Percentiles rank a stretch among this genome's conserved stretches.
Conservation (phyloP, 106 monocot species). For the Posidonia australis region DNA sequence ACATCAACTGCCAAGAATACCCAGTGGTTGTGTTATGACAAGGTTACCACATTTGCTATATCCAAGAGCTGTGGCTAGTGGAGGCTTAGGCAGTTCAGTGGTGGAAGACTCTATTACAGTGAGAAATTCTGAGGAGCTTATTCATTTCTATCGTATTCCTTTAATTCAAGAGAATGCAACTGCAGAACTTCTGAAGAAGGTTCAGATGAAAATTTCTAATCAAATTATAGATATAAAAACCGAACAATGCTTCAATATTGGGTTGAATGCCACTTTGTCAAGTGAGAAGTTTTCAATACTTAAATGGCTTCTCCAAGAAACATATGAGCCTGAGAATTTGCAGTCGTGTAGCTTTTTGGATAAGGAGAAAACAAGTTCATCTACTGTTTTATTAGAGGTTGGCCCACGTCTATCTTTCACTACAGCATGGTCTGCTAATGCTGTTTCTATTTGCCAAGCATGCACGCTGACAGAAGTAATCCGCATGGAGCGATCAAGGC, state of each 20-base stretch:
- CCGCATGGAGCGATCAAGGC: conserved; percentile 75
- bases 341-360: conserved; percentile 50
- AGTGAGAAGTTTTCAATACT: conserved; percentile 52
- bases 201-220: conserved; percentile 53
- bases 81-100: conserved; percentile 16
- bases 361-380: conserved; percentile 12
- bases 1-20: background rate
- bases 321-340: conserved; percentile 85
- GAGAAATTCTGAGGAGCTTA: conserved; percentile 16
- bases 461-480: conserved; percentile 56
- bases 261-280: conserved; percentile 27
- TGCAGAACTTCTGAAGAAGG: conserved; percentile 49
- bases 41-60: background rate
- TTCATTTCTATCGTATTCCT: conserved; percentile 79
- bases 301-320: conserved; percentile 75
- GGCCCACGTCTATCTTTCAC: conserved; percentile 89
- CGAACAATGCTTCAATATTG: conserved; percentile 91
- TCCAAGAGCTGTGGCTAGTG: conserved; percentile 45
- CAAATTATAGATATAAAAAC: conserved; percentile 48
- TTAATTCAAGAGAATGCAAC: conserved; percentile 54
- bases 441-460: conserved; percentile 76
- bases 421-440: conserved; percentile 89
- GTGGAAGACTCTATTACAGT: conserved; percentile 7
- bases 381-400: conserved; percentile 53
- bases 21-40: background rate